Evolutionary conservation across 2,329 filamentous ascomycete species (phyloP), one percentile per base, ranked within the genome.

Genomic region (Monilinia laxa): DNA sequence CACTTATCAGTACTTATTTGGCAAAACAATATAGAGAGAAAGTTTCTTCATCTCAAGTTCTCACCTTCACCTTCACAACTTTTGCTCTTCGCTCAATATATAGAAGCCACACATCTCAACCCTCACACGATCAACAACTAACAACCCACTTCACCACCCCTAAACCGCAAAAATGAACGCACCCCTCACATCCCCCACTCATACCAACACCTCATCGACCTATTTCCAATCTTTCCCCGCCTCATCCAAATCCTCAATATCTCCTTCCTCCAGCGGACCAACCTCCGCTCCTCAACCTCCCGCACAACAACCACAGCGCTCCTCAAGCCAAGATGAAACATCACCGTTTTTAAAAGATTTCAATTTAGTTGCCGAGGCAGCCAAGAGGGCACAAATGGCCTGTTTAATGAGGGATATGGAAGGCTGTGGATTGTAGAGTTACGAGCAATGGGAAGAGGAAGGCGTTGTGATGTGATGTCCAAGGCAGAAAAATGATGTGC

Each of bases 381-480:
- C 93, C 54, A 97, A 96, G 80, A 84, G 93, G 53, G 94, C 94
- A 12, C 92, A 97, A 79, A 91, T 97, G 83, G 92, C 92, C 53
- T 88, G 93, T 74, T 82, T 97, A 77, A 90, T 93, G 83, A 85
- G 93, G 69, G 94, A 97, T 78, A 84, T 98, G 75, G 92, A 92
- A 74, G 86, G 70, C 20, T 68, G 75, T 42, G 73, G 71, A 10
- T 68, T 76, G 59, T 63, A 38, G 18, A 2, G 38, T 1, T 42
- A 9, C 4, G 20, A 20, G 7, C 45, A 1, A 40, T 10, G 45
- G 40, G 49, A 42, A 56, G 10, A 47, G n/a, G 53, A 55, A 42
- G 28, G 6, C 51, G 49, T 40, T 62, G 55, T 7, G 1, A 5
- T 5, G 40, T 59, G 56, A 12, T 40, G 55, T 45, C 11, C 14